These are phyloP conservation scores for Zygoascus ofunaensis DNA, from an alignment of 805 yeast genomes.

Conservation along the genomic window DNA sequence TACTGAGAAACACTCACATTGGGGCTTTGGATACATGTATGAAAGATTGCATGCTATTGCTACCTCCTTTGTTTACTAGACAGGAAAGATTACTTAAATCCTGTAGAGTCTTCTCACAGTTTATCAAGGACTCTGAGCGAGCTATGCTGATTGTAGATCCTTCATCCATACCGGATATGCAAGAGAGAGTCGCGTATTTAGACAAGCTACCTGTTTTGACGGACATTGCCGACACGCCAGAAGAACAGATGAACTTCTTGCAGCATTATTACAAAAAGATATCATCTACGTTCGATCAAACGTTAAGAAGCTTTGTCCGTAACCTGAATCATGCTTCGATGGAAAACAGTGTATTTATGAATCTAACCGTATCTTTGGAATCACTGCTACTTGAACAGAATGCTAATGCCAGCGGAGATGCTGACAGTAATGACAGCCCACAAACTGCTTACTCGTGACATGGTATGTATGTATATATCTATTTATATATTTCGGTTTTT, in stretches of 20 bases:
- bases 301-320: conserved; percentile 35
- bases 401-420: background rate
- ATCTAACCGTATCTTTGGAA: conserved; percentile 34
- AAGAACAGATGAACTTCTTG: conserved; percentile 22
- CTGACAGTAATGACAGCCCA: too few relatives aligned
- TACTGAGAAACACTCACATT: conserved; percentile 40
- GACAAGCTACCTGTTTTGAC: background rate
- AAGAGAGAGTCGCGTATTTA: background rate
- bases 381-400: background rate
- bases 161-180: background rate
- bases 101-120: conserved; percentile 23
- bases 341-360: conserved; percentile 36
- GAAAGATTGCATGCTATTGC: conserved; percentile 59
- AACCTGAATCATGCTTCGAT: conserved; percentile 35
- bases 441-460: too few relatives aligned
- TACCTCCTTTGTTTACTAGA: conserved; percentile 41
- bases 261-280: conserved; percentile 24
- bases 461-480: too few relatives aligned
- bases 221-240: conserved; percentile 13
- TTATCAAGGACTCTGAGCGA: conserved; percentile 16
- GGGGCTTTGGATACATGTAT: conserved; percentile 53
- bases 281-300: conserved; percentile 33
- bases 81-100: conserved; percentile 35
- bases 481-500: too few relatives aligned
- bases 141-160: conserved; percentile 23